A percentile compares a stretch with the other conserved stretches of the same genome.
phyloP scores from a whole-genome alignment of 495 filamentous ascomycete species.

The Aspergillus steynii region DNA sequence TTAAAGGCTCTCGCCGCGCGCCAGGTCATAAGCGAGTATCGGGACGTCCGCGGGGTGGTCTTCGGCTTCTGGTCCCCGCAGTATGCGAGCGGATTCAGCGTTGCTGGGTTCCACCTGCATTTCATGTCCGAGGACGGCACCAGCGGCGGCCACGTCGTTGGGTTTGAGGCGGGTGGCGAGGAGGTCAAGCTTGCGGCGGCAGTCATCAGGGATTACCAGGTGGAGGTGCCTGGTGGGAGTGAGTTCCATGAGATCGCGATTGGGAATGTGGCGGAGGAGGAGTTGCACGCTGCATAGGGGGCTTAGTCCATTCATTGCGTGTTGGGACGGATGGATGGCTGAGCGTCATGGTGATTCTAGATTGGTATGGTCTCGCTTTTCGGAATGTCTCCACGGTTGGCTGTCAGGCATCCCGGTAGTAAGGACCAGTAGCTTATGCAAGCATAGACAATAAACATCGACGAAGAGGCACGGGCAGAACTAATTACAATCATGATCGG shows the following conservation, averaged over 20 bases:
- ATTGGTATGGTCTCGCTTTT: too few relatives aligned
- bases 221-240: constrained; percentile 1
- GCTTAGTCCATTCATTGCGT: not conserved
- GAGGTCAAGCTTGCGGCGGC: constrained; percentile 36
- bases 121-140: constrained; percentile 46
- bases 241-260: constrained; percentile 5
- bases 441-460: too few relatives aligned
- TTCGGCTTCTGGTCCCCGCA: constrained; percentile 51
- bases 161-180: constrained; percentile 37
- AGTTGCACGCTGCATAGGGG: not conserved
- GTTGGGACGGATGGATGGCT: too few relatives aligned
- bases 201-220: constrained; percentile 7
- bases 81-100: constrained; percentile 49
- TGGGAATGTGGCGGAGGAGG: not conserved
- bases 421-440: too few relatives aligned
- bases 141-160: constrained; percentile 50
- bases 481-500: too few relatives aligned
- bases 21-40: constrained; percentile 39
- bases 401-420: too few relatives aligned
- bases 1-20: constrained; percentile 41
- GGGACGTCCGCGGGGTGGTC: constrained; percentile 38
- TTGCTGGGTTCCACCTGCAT: constrained; percentile 53
- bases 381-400: too few relatives aligned
- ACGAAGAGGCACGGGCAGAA: too few relatives aligned
- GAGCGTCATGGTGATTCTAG: too few relatives aligned